These are phyloP conservation scores for Madurella fahalii DNA, from an alignment of 2,329 filamentous ascomycete genomes.

Conservation along the genomic window DNA sequence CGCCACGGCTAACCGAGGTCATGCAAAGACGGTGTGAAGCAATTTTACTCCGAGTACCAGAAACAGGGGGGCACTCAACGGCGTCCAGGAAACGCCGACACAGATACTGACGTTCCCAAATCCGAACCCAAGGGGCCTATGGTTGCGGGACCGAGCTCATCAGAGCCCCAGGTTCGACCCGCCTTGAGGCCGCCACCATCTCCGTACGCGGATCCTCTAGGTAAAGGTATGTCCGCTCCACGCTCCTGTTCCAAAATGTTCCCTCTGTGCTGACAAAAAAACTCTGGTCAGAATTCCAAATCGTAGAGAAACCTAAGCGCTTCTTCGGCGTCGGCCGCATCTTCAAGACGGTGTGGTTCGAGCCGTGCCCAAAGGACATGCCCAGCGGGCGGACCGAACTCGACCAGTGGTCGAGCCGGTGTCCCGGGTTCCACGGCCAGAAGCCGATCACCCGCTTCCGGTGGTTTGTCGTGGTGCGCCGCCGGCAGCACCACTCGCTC, in stretches of 20 bases:
- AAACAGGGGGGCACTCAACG: neutral
- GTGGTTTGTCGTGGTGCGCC: constrained; percentile 29
- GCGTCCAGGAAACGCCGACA: neutral
- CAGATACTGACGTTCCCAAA: neutral
- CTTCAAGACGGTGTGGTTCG: constrained; percentile 30
- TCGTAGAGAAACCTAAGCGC: constrained; percentile 26
- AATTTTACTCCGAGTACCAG: constrained; percentile 10
- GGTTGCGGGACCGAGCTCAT: too few species aligned
- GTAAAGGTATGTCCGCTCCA: constrained; percentile 10
- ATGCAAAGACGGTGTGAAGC: constrained; percentile 3
- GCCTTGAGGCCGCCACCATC: too few species aligned
- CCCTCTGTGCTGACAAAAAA: neutral
- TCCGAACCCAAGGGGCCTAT: too few species aligned
- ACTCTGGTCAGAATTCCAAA: constrained; percentile 18
- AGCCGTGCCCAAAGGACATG: constrained; percentile 16
- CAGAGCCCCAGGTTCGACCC: too few species aligned
- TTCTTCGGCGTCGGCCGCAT: constrained; percentile 29
- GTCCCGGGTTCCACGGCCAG: constrained; percentile 18
- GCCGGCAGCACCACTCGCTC: constrained; percentile 25
- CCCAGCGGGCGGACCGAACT: constrained; percentile 1
- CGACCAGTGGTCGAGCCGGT: constrained; percentile 15
- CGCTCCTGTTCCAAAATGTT: neutral
- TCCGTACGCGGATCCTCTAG: constrained; percentile 7
- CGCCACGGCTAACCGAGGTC: neutral
- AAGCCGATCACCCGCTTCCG: constrained; percentile 24